Base-by-base conservation (phyloP, 2,329 filamentous ascomycete genomes). In the Onygenales sp. region DNA sequence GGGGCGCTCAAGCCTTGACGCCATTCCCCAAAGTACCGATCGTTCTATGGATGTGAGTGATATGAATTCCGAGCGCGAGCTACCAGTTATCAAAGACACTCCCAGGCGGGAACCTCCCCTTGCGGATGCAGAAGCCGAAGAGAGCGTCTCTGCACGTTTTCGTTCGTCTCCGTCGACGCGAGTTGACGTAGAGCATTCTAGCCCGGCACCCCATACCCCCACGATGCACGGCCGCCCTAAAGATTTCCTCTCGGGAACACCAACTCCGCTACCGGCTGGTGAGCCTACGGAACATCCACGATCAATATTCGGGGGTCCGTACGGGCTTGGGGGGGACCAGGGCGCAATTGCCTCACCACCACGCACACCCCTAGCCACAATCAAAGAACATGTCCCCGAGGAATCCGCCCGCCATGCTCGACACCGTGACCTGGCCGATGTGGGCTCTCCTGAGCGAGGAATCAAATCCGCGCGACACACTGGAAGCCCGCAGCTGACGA, bases 341-440 rank as follows among this genome's bases (percentile, higher is more conserved):
- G 49, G 54, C 5, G 51, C 56, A 10, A 36, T 61, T 8, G 53
- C 62, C 47, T 67, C 68, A 17, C 71, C 71, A 33, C 65, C 70
- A 36, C 67, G 66, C 43, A 70, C 65, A 51, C 68, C 70, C 27
- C 74, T 83, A 7, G 72, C 76, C 17, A 70, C 77, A 1, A 82
- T 82, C 57, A 71, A 70, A 34, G 80, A 82, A 62, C 61, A 72
- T 51, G 72, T 70, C 53, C 72, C 74, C 44, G 72, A 74, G 52
- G 67, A 71, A 45, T 68, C 67, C 43, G 61, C 64, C 7, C 59
- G 70, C 34, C 62, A 63, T 56, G 73, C 74, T 61, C 68, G 71
- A 59, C 70, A 69, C 51, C 74, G 72, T 11, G 63, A 68, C 6
- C 58, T 67, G 17, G 66, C 68, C 14, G 73, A 75, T 54, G 61